These are phyloP conservation scores for Fusarium longipes DNA, from an alignment of 2,329 filamentous ascomycete genomes.

Conservation along the genomic window DNA sequence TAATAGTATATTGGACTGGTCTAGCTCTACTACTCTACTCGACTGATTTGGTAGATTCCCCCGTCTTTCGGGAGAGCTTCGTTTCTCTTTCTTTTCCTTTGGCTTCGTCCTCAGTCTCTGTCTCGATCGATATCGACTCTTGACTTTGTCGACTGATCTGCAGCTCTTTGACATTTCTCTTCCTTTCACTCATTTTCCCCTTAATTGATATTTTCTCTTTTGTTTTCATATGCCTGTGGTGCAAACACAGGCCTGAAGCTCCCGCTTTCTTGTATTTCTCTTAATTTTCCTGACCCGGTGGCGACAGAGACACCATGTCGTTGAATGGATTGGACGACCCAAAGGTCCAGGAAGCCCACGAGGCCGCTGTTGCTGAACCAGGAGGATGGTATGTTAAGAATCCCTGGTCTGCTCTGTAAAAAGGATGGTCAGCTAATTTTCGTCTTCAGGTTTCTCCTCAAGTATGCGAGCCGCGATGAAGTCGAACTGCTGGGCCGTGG, in stretches of 20 bases:
- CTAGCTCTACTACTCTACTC: slow-evolving; percentile 23
- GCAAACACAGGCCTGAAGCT: slow-evolving; percentile 12
- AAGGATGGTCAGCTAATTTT: slow-evolving; percentile 17
- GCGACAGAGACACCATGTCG: slow-evolving; percentile 73
- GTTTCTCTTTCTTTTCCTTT: slow-evolving; percentile 31
- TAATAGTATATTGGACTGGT: slow-evolving; percentile 35
- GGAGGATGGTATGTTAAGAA: slow-evolving; percentile 84
- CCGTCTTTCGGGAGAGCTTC: slow-evolving; percentile 38
- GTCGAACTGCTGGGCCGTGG: slow-evolving; percentile 82
- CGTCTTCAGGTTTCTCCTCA: slow-evolving; percentile 84
- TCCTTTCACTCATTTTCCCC: slow-evolving; percentile 28
- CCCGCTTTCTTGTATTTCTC: background rate
- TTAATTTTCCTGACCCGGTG: slow-evolving; percentile 24
- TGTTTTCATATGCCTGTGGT: slow-evolving; percentile 10
- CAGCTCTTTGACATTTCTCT: slow-evolving; percentile 20
- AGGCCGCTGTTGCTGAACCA: slow-evolving; percentile 80
- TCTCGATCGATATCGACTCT: slow-evolving; percentile 9
- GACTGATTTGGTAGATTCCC: slow-evolving; percentile 35
- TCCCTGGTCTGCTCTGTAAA: background rate
- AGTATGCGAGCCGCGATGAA: slow-evolving; percentile 90
- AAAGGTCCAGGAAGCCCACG: slow-evolving; percentile 85
- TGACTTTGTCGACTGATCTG: slow-evolving; percentile 12
- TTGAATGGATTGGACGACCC: slow-evolving; percentile 91
- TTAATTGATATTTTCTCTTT: slow-evolving; percentile 11
- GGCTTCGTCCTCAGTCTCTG: slow-evolving; percentile 4